These are phyloP conservation scores for Lagenaria siceraria DNA, from an alignment of 306 rosid species.

Conservation along the genomic window DNA sequence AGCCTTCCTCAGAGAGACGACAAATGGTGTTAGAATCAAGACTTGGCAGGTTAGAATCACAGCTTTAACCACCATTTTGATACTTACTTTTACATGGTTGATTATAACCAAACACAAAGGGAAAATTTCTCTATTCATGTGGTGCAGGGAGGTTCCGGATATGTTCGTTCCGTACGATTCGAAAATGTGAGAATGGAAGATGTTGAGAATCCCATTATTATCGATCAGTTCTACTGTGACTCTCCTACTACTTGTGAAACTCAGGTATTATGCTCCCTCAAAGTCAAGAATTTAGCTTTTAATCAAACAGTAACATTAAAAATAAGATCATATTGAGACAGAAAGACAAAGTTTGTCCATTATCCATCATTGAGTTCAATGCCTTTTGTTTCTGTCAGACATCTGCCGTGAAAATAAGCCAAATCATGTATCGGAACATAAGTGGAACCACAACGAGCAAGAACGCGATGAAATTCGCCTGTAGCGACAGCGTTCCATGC, in stretches of 20 bases:
- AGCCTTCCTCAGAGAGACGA: conserved; percentile 41
- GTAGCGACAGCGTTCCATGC: conserved; percentile 87
- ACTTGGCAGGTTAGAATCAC: conserved; percentile 75
- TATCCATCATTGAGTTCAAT: not conserved
- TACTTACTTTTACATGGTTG: not conserved
- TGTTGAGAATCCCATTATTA: conserved; percentile 73
- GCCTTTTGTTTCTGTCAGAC: conserved; percentile 25
- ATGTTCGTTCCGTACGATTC: conserved; percentile 65
- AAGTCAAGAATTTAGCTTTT: not conserved
- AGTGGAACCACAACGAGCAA: conserved; percentile 75
- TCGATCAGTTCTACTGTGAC: conserved; percentile 97
- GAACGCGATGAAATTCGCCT: conserved; percentile 74
- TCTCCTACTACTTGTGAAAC: conserved; percentile 59
- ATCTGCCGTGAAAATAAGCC: conserved; percentile 66
- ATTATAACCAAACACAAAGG: not conserved
- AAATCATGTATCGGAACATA: conserved; percentile 61
- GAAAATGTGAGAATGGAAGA: conserved; percentile 79
- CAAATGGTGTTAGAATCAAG: conserved; percentile 88
- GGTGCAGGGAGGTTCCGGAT: conserved; percentile 90
- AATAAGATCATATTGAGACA: not conserved
- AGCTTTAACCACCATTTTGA: not conserved
- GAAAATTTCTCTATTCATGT: not conserved
- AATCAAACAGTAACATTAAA: not conserved
- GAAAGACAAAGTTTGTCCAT: not conserved
- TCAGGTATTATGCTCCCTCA: conserved; percentile 45